phyloP scores from a whole-genome alignment of 2,329 filamentous ascomycete species.

The Keithomyces neogunnii region DNA sequence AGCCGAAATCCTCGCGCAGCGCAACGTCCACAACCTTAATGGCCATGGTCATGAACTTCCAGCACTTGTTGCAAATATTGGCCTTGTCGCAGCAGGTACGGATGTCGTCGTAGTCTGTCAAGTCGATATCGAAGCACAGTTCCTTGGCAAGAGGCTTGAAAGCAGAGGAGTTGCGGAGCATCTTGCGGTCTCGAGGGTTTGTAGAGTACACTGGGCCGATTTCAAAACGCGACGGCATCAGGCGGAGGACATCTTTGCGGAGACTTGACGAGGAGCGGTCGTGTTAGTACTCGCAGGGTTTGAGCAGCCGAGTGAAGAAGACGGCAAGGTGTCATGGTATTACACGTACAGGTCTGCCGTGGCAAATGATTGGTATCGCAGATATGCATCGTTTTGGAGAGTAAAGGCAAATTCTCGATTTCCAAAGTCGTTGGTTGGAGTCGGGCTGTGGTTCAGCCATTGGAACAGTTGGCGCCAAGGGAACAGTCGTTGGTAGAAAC shows the following conservation, averaged over 20 bases:
- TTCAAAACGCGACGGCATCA: conserved; percentile 91
- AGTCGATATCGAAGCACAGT: conserved; percentile 97
- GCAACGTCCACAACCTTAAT: conserved; percentile 88
- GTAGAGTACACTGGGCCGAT: conserved; percentile 95
- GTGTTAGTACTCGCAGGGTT: conserved; percentile 4
- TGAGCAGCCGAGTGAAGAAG: not conserved
- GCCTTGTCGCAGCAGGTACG: conserved; percentile 91
- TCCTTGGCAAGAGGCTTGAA: conserved; percentile 90
- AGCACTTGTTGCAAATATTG: conserved; percentile 90
- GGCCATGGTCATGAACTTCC: conserved; percentile 96
- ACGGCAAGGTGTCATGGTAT: not conserved
- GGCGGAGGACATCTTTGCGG: conserved; percentile 80
- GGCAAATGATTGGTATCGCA: conserved; percentile 73
- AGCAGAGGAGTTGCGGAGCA: conserved; percentile 66
- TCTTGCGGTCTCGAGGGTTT: conserved; percentile 90
- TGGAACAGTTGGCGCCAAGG: conserved; percentile 93
- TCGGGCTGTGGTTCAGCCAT: conserved; percentile 92
- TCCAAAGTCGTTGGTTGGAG: conserved; percentile 77
- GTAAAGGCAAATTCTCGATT: conserved; percentile 96
- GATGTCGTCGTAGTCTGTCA: conserved; percentile 97
- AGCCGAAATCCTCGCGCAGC: conserved; percentile 89
- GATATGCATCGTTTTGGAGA: conserved; percentile 82
- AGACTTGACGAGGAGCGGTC: conserved; percentile 40
- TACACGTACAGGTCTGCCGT: conserved; percentile 41
- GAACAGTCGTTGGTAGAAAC: conserved; percentile 92